phyloP scores from a whole-genome alignment of 345 rosid species.

The Eucalyptus virginea region DNA sequence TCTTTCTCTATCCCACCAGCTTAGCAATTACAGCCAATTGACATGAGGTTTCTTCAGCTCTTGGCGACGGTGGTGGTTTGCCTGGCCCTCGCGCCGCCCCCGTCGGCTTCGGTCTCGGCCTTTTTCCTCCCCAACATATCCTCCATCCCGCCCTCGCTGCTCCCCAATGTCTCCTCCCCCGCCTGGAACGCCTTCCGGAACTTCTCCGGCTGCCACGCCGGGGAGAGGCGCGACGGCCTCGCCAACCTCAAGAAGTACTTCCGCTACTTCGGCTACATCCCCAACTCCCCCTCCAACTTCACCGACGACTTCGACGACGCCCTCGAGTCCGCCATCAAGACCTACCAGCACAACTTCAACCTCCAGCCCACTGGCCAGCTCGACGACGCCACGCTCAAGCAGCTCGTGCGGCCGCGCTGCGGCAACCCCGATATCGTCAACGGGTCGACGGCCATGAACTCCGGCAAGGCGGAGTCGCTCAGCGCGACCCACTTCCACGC shows the following conservation, averaged over 20 bases:
- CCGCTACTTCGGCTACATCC: constrained; percentile 64
- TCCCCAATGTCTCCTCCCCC: neutral
- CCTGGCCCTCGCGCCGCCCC: neutral
- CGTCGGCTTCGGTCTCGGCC: constrained; percentile 2
- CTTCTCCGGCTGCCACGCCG: constrained; percentile 54
- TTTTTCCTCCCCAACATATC: constrained; percentile 27
- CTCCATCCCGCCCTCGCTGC: constrained; percentile 18
- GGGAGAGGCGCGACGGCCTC: constrained; percentile 47
- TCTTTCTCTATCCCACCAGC: neutral
- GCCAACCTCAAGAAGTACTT: constrained; percentile 69
- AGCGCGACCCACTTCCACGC: constrained; percentile 21
- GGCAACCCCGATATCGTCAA: constrained; percentile 87
- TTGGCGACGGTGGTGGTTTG: neutral
- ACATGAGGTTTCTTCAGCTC: neutral
- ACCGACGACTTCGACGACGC: constrained; percentile 61
- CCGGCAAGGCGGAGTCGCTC: constrained; percentile 23
- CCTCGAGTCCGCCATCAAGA: constrained; percentile 45
- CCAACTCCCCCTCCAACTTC: constrained; percentile 18
- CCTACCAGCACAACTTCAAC: constrained; percentile 70
- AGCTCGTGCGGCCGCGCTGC: constrained; percentile 64
- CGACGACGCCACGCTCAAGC: constrained; percentile 44
- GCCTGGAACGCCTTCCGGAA: constrained; percentile 58
- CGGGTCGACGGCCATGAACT: constrained; percentile 71
- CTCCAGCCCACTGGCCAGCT: constrained; percentile 67
- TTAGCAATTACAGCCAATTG: neutral